A percentile compares a stretch with the other conserved stretches of the same genome.
Conservation (phyloP, 192 early-diverging fungal species). For the Dissophora globulifera region DNA sequence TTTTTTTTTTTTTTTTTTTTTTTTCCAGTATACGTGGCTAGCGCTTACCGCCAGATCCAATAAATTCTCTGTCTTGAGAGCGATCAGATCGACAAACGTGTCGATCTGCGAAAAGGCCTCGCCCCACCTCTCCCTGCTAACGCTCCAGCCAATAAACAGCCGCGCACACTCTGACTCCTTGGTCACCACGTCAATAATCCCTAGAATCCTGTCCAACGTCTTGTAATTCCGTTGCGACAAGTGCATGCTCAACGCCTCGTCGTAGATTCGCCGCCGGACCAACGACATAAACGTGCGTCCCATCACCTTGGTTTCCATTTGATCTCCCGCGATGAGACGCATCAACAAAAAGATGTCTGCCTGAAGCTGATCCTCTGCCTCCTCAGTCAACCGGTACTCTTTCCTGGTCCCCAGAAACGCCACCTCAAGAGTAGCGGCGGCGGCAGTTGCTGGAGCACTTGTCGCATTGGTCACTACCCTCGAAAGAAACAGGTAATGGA, state of each 20-base stretch:
- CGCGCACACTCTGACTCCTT: constrained; percentile 18
- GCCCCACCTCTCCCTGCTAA: constrained; percentile 10
- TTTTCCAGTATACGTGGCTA: too few relatives aligned
- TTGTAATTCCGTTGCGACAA: background rate
- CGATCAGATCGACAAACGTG: constrained; percentile 6
- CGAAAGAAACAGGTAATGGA: constrained; percentile 23
- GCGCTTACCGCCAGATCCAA: constrained; percentile 23
- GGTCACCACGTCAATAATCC: constrained; percentile 15
- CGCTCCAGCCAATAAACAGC: constrained; percentile 30
- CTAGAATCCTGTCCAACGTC: constrained; percentile 3
- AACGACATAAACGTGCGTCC: constrained; percentile 3
- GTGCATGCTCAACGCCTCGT: constrained; percentile 8
- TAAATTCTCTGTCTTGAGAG: constrained; percentile 1
- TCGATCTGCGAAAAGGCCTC: constrained; percentile 18
- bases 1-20: too few relatives aligned
- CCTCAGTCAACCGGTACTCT: background rate
- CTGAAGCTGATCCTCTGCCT: constrained; percentile 13
- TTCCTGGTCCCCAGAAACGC: background rate
- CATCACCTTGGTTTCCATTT: constrained; percentile 3
- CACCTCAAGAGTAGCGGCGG: too few relatives aligned
- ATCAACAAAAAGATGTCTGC: constrained; percentile 17
- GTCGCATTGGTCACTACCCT: background rate
- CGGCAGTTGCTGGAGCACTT: background rate
- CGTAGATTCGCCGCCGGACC: constrained; percentile 21
- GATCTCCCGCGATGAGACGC: constrained; percentile 6